Evolutionary conservation across 768 basidiomycete species (phyloP).

Genomic region (Mycena venus): DNA sequence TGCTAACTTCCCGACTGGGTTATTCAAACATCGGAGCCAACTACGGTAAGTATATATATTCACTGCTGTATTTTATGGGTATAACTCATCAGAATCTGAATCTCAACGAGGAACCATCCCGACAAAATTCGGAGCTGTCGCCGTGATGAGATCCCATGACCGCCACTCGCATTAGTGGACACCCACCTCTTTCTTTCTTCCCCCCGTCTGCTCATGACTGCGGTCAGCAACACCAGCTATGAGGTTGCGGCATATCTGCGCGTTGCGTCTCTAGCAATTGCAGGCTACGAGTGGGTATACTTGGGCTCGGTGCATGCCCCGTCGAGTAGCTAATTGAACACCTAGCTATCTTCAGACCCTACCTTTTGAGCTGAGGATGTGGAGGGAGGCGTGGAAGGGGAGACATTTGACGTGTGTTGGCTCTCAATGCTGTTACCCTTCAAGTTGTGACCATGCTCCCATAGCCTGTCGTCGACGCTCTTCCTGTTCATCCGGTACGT

Average conservation of each 20-base stretch:
- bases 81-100: background rate
- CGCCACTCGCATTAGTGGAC: constrained; percentile 8
- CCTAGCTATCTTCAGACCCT: constrained; percentile 61
- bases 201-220: constrained; percentile 9
- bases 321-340: constrained; percentile 1
- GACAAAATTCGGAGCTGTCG: background rate
- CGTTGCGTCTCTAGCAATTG: constrained; percentile 58
- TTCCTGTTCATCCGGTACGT: constrained; percentile 58
- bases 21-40: background rate
- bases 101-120: background rate
- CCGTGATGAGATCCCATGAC: background rate
- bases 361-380: constrained; percentile 59
- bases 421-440: background rate
- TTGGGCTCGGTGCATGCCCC: constrained; percentile 26
- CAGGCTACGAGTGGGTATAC: constrained; percentile 54
- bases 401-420: constrained; percentile 54
- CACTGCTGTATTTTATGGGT: background rate
- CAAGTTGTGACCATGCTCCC: background rate
- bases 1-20: background rate
- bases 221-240: constrained; percentile 21
- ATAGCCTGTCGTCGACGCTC: background rate
- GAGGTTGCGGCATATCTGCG: constrained; percentile 56
- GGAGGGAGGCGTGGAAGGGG: constrained; percentile 54
- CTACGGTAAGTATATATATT: background rate
- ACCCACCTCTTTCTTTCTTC: background rate